phyloP scores from a whole-genome alignment of 2,329 filamentous ascomycete genomes.

The Thelonectria rubi region DNA sequence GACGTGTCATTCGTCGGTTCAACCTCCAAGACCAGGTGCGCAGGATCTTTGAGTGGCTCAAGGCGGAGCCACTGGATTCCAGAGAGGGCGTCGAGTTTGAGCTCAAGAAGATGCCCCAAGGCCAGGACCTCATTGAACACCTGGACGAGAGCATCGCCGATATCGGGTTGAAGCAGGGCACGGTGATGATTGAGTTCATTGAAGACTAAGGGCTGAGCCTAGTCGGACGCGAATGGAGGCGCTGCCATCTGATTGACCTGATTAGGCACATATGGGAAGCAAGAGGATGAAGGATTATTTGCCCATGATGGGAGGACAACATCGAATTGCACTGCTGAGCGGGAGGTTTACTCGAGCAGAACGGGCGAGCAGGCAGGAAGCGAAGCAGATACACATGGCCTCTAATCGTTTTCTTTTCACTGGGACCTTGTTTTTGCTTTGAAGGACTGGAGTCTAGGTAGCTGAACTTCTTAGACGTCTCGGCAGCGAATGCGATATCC shows the following conservation, averaged over 20 bases:
- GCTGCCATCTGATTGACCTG: background rate
- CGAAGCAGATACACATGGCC: slow-evolving; percentile 10
- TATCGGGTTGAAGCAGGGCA: slow-evolving; percentile 88
- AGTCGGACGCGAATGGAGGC: background rate
- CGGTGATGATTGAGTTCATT: slow-evolving; percentile 92
- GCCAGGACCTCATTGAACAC: slow-evolving; percentile 81
- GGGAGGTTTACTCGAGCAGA: slow-evolving; percentile 1
- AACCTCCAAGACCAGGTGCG: slow-evolving; percentile 77
- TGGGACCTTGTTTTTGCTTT: slow-evolving; percentile 6
- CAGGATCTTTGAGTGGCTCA: slow-evolving; percentile 95
- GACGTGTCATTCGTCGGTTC: slow-evolving; percentile 90
- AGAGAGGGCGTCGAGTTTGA: slow-evolving; percentile 85
- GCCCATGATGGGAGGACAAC: slow-evolving; percentile 23
- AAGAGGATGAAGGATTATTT: slow-evolving; percentile 11
- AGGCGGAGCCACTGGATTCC: slow-evolving; percentile 83
- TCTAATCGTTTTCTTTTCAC: background rate
- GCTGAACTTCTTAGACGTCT: slow-evolving; percentile 20
- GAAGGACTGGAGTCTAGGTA: slow-evolving; percentile 19
- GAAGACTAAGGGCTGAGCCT: slow-evolving; percentile 56
- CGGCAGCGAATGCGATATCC: slow-evolving; percentile 12
- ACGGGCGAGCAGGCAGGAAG: slow-evolving; percentile 7
- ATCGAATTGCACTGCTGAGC: slow-evolving; percentile 9
- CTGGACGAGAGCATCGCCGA: slow-evolving; percentile 80
- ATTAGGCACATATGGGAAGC: slow-evolving; percentile 17
- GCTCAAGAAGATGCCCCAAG: slow-evolving; percentile 79